Conservation (phyloP, 306 rosid genomes). For the Hippophae tibetana region DNA sequence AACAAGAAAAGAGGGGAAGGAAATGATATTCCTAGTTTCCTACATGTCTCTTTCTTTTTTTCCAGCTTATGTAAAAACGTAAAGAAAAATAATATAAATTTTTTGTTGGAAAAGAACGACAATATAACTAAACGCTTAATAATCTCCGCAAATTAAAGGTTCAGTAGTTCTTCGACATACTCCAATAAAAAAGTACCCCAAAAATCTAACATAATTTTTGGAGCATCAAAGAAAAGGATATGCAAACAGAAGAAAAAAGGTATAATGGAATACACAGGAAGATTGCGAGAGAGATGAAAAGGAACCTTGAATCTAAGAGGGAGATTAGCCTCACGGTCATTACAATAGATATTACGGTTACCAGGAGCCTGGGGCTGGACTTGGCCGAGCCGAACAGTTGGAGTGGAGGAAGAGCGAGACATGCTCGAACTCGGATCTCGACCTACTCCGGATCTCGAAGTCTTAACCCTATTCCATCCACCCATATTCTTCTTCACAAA, state of each 20-base stretch:
- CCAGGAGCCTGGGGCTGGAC: slow-evolving; percentile 94
- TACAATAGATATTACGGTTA: slow-evolving; percentile 75
- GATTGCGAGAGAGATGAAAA: not conserved
- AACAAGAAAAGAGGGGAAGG: too few species aligned
- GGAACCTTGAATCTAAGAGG: slow-evolving; percentile 67
- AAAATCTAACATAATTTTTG: not conserved
- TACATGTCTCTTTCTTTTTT: too few species aligned
- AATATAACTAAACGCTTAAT: too few species aligned
- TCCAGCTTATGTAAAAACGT: too few species aligned
- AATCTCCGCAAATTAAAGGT: too few species aligned
- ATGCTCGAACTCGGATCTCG: slow-evolving; percentile 16
- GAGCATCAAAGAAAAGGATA: not conserved
- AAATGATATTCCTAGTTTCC: too few species aligned
- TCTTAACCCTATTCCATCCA: slow-evolving; percentile 56
- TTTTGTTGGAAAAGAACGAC: too few species aligned
- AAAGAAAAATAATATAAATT: too few species aligned
- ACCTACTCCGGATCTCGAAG: slow-evolving; percentile 42
- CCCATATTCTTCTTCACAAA: slow-evolving; percentile 34
- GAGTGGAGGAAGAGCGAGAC: slow-evolving; percentile 35
- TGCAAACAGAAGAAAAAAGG: not conserved
- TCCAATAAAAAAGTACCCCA: not conserved
- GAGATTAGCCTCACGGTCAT: slow-evolving; percentile 70
- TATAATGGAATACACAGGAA: not conserved
- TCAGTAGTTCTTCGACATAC: too few species aligned
- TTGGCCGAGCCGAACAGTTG: slow-evolving; percentile 73